These are phyloP conservation scores for Backusella sp. DNA, from an alignment of 192 early-diverging fungal genomes.

Conservation along the genomic window DNA sequence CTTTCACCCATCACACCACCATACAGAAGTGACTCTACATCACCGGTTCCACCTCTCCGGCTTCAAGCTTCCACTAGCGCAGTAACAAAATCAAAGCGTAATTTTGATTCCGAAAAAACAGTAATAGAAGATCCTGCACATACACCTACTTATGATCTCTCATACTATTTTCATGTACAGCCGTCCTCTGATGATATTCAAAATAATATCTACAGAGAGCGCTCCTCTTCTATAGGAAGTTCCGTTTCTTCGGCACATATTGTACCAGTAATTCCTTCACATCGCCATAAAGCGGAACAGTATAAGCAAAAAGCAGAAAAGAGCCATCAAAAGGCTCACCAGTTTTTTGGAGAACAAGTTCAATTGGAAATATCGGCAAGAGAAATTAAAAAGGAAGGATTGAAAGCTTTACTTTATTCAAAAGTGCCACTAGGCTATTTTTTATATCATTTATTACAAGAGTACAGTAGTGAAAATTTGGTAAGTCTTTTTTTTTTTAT, in stretches of 20 bases:
- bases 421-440: constrained; percentile 11
- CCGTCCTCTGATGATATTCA: not conserved
- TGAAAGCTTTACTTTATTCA: constrained; percentile 7
- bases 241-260: not conserved
- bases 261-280: not conserved
- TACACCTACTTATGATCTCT: constrained; percentile 11
- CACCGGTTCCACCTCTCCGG: not conserved
- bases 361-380: constrained; percentile 7
- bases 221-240: not conserved
- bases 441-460: constrained; percentile 14
- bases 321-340: constrained; percentile 7
- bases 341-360: constrained; percentile 11
- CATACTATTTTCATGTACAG: constrained; percentile 11
- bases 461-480: constrained; percentile 18
- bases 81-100: not conserved
- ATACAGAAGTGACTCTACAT: not conserved
- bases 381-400: constrained; percentile 11
- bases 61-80: not conserved
- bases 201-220: not conserved
- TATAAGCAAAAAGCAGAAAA: not conserved
- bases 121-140: not conserved
- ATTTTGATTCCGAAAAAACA: not conserved
- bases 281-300: not conserved
- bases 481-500: constrained; percentile 7
- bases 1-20: constrained; percentile 1